Evolutionary conservation across 352 stramenopile species (phyloP).

Genomic region (Phytophthora uliginosa): DNA sequence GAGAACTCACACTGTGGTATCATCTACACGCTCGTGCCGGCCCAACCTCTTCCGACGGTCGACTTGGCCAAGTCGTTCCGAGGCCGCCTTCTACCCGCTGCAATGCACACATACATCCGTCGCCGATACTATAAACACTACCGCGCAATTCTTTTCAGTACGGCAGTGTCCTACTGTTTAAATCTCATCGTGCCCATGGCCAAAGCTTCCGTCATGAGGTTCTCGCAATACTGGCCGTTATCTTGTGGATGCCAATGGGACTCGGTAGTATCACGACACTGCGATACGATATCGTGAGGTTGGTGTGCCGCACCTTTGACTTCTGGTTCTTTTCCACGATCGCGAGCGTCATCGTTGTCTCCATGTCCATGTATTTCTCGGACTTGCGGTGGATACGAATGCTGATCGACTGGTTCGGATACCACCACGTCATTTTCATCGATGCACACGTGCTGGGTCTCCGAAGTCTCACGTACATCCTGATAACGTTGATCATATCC

Average conservation of each 20-base stretch:
- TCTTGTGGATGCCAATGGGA: slow-evolving; percentile 37
- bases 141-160: slow-evolving; percentile 23
- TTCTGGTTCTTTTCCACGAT: slow-evolving; percentile 55
- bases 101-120: slow-evolving; percentile 26
- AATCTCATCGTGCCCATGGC: slow-evolving; percentile 36
- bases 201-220: slow-evolving; percentile 8
- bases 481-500: slow-evolving; percentile 20
- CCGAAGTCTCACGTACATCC: slow-evolving; percentile 17
- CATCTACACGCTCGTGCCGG: slow-evolving; percentile 42
- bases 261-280: slow-evolving; percentile 41
- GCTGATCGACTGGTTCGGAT: slow-evolving; percentile 42
- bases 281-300: slow-evolving; percentile 47
- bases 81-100: slow-evolving; percentile 29
- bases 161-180: slow-evolving; percentile 26
- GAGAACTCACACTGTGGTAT: neutral
- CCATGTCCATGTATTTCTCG: slow-evolving; percentile 33
- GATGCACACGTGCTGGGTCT: slow-evolving; percentile 43
- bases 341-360: slow-evolving; percentile 33
- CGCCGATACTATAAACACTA: slow-evolving; percentile 36
- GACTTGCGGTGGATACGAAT: slow-evolving; percentile 37
- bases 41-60: slow-evolving; percentile 34
- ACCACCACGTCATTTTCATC: slow-evolving; percentile 43
- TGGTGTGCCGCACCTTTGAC: slow-evolving; percentile 47
- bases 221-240: slow-evolving; percentile 22
- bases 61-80: slow-evolving; percentile 52